Evolutionary conservation across 2,329 filamentous ascomycete genomes (phyloP), one percentile per base, ranked within the genome.

Genomic region (Pseudogymnoascus sp.): DNA sequence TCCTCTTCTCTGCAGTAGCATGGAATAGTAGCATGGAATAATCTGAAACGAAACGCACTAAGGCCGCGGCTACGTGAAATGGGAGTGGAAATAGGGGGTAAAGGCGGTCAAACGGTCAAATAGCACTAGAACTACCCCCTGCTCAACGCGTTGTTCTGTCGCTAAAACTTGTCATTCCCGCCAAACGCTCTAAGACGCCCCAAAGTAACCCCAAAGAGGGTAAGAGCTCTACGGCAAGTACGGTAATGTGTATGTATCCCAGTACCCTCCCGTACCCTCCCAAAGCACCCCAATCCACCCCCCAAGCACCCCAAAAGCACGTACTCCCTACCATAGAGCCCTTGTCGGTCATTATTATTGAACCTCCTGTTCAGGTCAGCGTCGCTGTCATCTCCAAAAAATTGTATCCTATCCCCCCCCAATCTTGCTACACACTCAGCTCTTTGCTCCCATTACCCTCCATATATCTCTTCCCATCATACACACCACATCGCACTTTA

Each of bases 1-100:
- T 54, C 48, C 48, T 54, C 7, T 54, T 54, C 48, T 54, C 23
- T 54, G 23, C 48, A 54, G 48, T 54, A 54, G 48, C 48, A 54
- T 31, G 48, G 25, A 54, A 54, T 54, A 54, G 48, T 54, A 54
- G 48, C 48, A 54, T 31, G 48, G 25, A 54, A 54, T 54, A 54
- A 54, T 54, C 48, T 31, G 48, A 54, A 54, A 54, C 48, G 48
- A 54, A 54, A 54, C 48, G 14, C 48, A 54, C 48, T 54, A 54
- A 54, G 14, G 48, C 48, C 48, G 48, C 48, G 48, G 48, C 48
- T 54, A 54, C 14, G 23, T n/a, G 23, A 28, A 28, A 28, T 51
- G 23, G 45, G 23, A 51, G 14, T 51, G 21, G 45, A 23, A 45
- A 23, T 45, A 23, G 41, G 41, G 37, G 37, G n/a, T n/a, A 21